Conservation (phyloP, 1,139 yeast species). For the Pneumocystis carinii region DNA sequence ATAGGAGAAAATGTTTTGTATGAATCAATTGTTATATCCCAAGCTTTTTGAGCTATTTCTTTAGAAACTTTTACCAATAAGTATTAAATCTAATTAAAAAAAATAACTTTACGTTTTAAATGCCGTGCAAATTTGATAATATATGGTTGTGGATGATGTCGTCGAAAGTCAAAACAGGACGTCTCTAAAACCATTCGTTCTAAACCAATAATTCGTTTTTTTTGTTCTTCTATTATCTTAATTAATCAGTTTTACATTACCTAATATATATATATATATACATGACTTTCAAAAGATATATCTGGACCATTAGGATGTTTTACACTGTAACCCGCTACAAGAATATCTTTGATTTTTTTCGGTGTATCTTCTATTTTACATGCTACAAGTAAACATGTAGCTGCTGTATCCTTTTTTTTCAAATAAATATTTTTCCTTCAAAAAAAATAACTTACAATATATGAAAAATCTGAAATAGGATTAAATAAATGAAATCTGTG, state of each 20-base stretch:
- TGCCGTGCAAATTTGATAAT: conserved; percentile 53
- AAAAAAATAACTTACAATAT: conserved; percentile 24
- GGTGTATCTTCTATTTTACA: conserved; percentile 80
- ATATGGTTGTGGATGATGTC: conserved; percentile 48
- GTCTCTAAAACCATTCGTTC: conserved; percentile 67
- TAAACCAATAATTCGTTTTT: conserved; percentile 16
- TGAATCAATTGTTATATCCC: conserved; percentile 64
- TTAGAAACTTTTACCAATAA: conserved; percentile 15
- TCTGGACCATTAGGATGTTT: conserved; percentile 16
- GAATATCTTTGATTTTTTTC: conserved; percentile 55
- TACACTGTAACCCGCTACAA: conserved; percentile 20
- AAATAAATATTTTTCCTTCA: conserved; percentile 14
- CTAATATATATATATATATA: neutral
- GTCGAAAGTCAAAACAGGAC: conserved; percentile 59
- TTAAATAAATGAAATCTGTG: conserved; percentile 46
- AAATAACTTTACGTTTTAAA: conserved; percentile 30
- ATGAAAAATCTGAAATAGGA: conserved; percentile 14
- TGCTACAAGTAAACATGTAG: conserved; percentile 65
- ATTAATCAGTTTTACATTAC: neutral
- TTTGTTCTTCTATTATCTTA: conserved; percentile 15
- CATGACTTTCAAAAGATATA: conserved; percentile 14
- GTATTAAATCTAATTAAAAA: neutral
- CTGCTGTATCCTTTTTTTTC: conserved; percentile 39
- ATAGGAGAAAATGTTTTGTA: conserved; percentile 58
- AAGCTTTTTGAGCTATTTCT: conserved; percentile 33